Conservation (phyloP, 805 yeast genomes). For the Gaillardinia entomophila region DNA sequence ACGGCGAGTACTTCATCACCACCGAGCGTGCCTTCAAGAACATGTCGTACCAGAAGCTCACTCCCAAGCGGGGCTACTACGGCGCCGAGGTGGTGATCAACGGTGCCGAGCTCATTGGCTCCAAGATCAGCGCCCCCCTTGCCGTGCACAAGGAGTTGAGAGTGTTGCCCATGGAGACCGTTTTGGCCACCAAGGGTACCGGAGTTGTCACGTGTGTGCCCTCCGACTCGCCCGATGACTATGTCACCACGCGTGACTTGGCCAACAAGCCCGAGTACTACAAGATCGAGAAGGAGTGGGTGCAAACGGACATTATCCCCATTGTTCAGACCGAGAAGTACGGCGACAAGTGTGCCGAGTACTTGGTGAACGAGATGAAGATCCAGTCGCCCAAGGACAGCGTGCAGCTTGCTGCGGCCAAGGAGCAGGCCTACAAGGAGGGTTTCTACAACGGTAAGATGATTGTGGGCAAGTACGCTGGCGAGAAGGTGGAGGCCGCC, state of each 20-base stretch:
- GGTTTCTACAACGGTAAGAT: slow-evolving; percentile 89
- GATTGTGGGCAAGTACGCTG: slow-evolving; percentile 75
- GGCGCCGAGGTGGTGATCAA: slow-evolving; percentile 50
- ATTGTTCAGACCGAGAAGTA: slow-evolving; percentile 76
- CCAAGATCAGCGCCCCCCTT: slow-evolving; percentile 81
- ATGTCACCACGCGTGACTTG: slow-evolving; percentile 76
- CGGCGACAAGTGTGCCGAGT: slow-evolving; percentile 86
- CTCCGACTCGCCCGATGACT: slow-evolving; percentile 98
- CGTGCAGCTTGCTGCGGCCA: slow-evolving; percentile 82
- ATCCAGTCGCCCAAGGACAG: slow-evolving; percentile 93
- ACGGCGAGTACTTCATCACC: slow-evolving; percentile 68
- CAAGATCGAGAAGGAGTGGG: slow-evolving; percentile 83
- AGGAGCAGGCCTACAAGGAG: slow-evolving; percentile 93
- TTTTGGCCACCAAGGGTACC: slow-evolving; percentile 91
- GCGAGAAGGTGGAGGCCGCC: slow-evolving; percentile 86
- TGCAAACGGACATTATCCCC: slow-evolving; percentile 62
- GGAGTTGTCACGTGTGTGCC: slow-evolving; percentile 99
- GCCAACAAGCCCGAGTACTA: slow-evolving; percentile 88
- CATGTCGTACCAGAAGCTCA: slow-evolving; percentile 91
- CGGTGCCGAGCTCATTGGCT: slow-evolving; percentile 78
- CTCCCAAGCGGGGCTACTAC: slow-evolving; percentile 82
- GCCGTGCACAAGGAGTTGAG: slow-evolving; percentile 65
- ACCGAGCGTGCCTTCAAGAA: slow-evolving; percentile 96
- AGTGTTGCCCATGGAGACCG: slow-evolving; percentile 96
- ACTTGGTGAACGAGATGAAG: slow-evolving; percentile 76